A percentile compares a stretch with the other conserved stretches of the same genome.
These are phyloP conservation scores for Auriscalpium microsporum DNA, from an alignment of 768 basidiomycete genomes.

Conservation along the genomic window DNA sequence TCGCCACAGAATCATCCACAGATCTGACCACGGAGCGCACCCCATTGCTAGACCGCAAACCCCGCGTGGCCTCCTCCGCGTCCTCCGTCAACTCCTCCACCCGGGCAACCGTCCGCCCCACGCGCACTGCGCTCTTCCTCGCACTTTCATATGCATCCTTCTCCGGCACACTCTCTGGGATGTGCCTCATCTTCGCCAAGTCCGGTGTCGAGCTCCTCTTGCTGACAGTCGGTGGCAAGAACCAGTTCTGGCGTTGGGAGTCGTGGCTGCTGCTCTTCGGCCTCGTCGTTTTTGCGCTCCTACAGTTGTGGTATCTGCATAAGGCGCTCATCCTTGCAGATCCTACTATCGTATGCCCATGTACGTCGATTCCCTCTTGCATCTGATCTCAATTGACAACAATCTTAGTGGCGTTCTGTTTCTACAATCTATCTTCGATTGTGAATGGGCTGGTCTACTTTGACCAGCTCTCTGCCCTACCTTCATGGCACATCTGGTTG, in stretches of 20 bases:
- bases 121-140: conserved; percentile 50
- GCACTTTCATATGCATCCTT: conserved; percentile 83
- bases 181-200: conserved; percentile 91
- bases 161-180: conserved; percentile 82
- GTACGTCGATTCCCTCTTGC: conserved; percentile 35
- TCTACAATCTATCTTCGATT: conserved; percentile 90
- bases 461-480: conserved; percentile 70
- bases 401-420: conserved; percentile 75
- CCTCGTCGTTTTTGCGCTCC: conserved; percentile 62
- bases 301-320: conserved; percentile 82
- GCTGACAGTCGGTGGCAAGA: conserved; percentile 63
- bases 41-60: conserved; percentile 41
- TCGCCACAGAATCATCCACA: conserved; percentile 17
- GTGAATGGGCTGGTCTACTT: conserved; percentile 87
- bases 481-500: conserved; percentile 59
- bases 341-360: conserved; percentile 80
- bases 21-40: conserved; percentile 38
- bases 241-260: conserved; percentile 81
- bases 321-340: conserved; percentile 73
- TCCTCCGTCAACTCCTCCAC: conserved; percentile 16
- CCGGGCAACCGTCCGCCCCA: conserved; percentile 12
- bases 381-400: conserved; percentile 8
- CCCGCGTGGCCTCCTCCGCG: conserved; percentile 26
- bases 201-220: conserved; percentile 85
- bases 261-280: conserved; percentile 74